Evolutionary conservation across 208 protist species (phyloP).

Genomic region (Polymyxa betae): DNA sequence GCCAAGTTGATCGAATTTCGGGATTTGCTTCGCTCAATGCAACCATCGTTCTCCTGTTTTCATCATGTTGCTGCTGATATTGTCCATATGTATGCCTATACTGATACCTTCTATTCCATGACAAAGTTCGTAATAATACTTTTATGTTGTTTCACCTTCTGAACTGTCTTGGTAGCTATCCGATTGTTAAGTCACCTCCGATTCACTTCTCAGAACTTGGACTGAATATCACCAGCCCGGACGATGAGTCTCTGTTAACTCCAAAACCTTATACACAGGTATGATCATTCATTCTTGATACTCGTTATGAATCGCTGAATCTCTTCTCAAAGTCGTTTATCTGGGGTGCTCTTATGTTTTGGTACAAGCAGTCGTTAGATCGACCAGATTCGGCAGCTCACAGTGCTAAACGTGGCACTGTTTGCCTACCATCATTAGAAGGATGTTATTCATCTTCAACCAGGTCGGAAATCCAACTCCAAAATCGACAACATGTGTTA

Average conservation of each 20-base stretch:
- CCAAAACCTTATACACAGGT: conserved; percentile 48
- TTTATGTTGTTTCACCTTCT: not conserved
- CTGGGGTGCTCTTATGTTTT: conserved; percentile 41
- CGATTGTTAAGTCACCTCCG: conserved; percentile 23
- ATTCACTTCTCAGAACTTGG: conserved; percentile 51
- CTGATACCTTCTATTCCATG: conserved; percentile 46
- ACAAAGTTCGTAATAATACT: not conserved
- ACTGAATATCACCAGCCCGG: conserved; percentile 44
- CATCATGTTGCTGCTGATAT: conserved; percentile 55
- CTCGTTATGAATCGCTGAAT: not conserved
- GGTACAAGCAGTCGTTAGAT: conserved; percentile 43
- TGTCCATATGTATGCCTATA: conserved; percentile 52
- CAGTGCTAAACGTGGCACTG: conserved; percentile 48
- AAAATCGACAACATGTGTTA: not conserved
- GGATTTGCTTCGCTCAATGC: conserved; percentile 33
- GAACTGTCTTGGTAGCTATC: not conserved
- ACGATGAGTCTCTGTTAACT: conserved; percentile 40
- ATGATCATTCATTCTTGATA: not conserved
- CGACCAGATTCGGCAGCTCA: conserved; percentile 21
- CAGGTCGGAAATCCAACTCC: not conserved
- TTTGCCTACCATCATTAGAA: conserved; percentile 40
- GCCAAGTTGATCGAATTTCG: conserved; percentile 44
- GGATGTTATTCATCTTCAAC: conserved; percentile 44
- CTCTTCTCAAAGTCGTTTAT: not conserved
- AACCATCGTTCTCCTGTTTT: conserved; percentile 31